These are phyloP conservation scores for Chytridiales sp. DNA, from an alignment of 371 early-diverging fungal species.

Conservation along the genomic window DNA sequence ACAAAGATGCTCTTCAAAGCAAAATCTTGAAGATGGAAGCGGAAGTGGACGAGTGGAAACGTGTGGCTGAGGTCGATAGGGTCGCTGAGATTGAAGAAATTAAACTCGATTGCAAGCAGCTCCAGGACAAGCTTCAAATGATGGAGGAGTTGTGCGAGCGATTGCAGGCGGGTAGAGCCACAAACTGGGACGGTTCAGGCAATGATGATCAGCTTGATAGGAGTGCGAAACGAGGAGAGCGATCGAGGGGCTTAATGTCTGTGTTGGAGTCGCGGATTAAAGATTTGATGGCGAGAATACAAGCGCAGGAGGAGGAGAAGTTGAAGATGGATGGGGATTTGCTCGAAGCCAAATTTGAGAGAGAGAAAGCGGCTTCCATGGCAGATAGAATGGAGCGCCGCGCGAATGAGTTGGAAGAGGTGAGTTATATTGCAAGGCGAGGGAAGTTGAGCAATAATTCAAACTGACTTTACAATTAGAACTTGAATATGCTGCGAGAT, in stretches of 20 bases:
- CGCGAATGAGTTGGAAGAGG: conserved; percentile 27
- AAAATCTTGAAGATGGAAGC: conserved; percentile 15
- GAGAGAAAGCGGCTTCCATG: conserved; percentile 14
- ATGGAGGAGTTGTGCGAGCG: background rate
- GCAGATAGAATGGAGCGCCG: conserved; percentile 14
- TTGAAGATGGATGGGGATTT: conserved; percentile 18
- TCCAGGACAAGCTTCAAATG: conserved; percentile 13
- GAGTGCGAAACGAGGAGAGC: conserved; percentile 12
- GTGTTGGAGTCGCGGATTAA: conserved; percentile 32
- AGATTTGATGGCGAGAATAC: conserved; percentile 23
- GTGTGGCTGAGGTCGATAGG: conserved; percentile 1
- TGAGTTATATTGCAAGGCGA: conserved; percentile 1
- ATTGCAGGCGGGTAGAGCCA: background rate
- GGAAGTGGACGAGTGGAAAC: conserved; percentile 7
- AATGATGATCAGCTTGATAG: background rate
- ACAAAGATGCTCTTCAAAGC: conserved; percentile 1
- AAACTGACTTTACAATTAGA: too few species aligned
- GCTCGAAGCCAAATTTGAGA: conserved; percentile 19
- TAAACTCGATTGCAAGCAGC: conserved; percentile 9
- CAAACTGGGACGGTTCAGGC: conserved; percentile 9
- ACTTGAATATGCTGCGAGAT: background rate
- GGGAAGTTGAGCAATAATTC: too few species aligned
- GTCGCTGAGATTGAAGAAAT: conserved; percentile 6
- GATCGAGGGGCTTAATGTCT: conserved; percentile 7
- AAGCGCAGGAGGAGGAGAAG: conserved; percentile 24